Evolutionary conservation across 2,329 filamentous ascomycete species (phyloP).

Genomic region (Cladosporium cucumerinum): DNA sequence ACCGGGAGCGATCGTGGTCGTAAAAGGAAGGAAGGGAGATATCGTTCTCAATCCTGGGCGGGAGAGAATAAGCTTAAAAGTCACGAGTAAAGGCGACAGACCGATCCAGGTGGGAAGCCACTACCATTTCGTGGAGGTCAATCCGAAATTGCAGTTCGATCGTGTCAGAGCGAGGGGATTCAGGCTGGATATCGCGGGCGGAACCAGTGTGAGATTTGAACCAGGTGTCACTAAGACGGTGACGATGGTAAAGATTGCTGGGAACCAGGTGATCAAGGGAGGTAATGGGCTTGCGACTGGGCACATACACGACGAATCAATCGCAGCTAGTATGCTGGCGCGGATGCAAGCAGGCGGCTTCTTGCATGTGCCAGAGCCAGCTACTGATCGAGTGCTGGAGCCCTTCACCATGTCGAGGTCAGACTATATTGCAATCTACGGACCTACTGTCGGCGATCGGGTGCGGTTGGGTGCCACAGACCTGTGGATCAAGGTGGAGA

Average conservation of each 20-base stretch:
- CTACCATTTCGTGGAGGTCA: constrained; percentile 95
- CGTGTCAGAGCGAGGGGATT: constrained; percentile 77
- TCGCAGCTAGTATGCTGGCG: constrained; percentile 63
- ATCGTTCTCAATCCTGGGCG: constrained; percentile 72
- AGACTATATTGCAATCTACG: constrained; percentile 85
- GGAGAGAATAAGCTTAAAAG: constrained; percentile 67
- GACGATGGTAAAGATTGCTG: constrained; percentile 82
- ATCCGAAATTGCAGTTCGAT: constrained; percentile 85
- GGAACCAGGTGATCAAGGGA: constrained; percentile 73
- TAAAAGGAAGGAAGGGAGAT: constrained; percentile 59
- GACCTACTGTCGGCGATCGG: constrained; percentile 83
- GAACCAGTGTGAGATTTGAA: constrained; percentile 90
- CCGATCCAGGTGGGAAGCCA: constrained; percentile 91
- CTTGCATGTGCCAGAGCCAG: constrained; percentile 68
- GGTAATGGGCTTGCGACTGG: constrained; percentile 80
- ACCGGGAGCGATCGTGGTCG: constrained; percentile 75
- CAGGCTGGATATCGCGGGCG: constrained; percentile 83
- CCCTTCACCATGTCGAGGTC: constrained; percentile 69
- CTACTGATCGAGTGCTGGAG: constrained; percentile 54
- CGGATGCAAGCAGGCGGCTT: constrained; percentile 72
- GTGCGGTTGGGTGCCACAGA: constrained; percentile 79
- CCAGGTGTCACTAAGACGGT: constrained; percentile 90
- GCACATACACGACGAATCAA: constrained; percentile 59
- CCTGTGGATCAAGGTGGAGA: constrained; percentile 87
- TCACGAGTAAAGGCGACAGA: constrained; percentile 83